phyloP scores from a whole-genome alignment of 345 rosid species.

The Populus alba region DNA sequence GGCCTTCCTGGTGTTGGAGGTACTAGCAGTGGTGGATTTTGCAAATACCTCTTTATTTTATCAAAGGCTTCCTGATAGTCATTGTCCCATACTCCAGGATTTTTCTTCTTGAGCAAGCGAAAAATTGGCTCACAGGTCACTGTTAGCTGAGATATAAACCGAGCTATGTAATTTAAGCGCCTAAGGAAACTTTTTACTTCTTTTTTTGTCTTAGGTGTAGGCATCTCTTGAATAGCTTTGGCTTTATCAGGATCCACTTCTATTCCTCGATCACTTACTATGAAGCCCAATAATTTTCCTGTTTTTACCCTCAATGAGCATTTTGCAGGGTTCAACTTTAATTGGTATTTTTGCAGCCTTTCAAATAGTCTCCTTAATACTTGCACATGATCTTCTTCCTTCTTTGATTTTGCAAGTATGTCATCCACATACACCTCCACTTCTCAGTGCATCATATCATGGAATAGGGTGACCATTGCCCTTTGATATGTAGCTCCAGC shows the following conservation, averaged over 20 bases:
- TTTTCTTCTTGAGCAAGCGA: not conserved
- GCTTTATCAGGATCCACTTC: not conserved
- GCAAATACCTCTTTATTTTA: not conserved
- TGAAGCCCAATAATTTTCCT: not conserved
- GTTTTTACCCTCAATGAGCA: not conserved
- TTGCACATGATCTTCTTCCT: no score
- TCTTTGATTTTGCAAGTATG: no score
- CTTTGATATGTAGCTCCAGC: no score
- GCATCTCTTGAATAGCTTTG: not conserved
- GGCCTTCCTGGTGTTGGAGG: not conserved
- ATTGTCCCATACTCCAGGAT: not conserved
- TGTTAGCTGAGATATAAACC: not conserved
- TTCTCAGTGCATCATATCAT: no score
- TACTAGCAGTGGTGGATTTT: not conserved
- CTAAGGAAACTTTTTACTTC: not conserved
- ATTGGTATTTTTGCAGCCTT: rapidly evolving
- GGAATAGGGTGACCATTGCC: no score
- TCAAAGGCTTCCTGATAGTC: not conserved
- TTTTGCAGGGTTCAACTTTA: not conserved
- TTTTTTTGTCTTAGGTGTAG: not conserved
- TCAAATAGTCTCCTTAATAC: no score
- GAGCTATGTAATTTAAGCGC: not conserved
- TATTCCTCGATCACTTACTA: not conserved
- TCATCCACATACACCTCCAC: no score
- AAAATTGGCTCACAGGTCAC: not conserved